Evolutionary conservation across 345 rosid genomes (phyloP), one percentile per base, ranked within the genome.

Genomic region (Rubroshorea leprosula): DNA sequence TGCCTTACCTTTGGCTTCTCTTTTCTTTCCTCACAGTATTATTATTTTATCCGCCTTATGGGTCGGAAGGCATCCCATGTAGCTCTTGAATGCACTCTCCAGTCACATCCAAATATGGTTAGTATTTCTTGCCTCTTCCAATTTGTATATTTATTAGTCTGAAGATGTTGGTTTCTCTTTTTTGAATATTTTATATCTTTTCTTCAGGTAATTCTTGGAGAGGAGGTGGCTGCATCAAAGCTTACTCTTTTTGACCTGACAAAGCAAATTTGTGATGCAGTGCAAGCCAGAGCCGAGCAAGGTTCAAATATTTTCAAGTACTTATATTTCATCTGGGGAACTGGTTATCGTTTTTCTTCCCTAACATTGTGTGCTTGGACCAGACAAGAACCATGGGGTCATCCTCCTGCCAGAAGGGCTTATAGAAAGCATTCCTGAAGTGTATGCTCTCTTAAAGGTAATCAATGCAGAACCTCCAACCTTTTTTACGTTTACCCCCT

Each of bases 151-250:
- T 7, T 27, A 41, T 38, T 22, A 15, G 15, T 22, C 4, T 19
- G 23, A 49, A 49, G 27, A 22, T 22, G 8, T 61, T 16, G 8
- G 11, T 35, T 39, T 18, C 8, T 19, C 25, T 3, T 16, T 25
- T 55, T 1, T 52, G 43, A 58, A 62, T 43, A 12, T 59, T 47
- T 25, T 44, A 38, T 68, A 27, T 57, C 23, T 20, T 44, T 67
- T 49, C 59, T 4, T 57, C 79, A 89, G 99, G 95, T 90, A 43
- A 81, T 90, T 66, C 84, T 93, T 35, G 99, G 96, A 3, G 99
- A 93, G 82, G 99, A 93, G 75, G 95, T 93, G 53, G 96, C 99
- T 64, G 96, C 97, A 56, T 93, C 99, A 49, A 90, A 93, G 83
- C 83, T 93, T 73, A 93, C 99, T 16, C 82, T 93, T 60, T 90